phyloP scores from a whole-genome alignment of 352 stramenopile species.

The Phytophthora kernoviae region DNA sequence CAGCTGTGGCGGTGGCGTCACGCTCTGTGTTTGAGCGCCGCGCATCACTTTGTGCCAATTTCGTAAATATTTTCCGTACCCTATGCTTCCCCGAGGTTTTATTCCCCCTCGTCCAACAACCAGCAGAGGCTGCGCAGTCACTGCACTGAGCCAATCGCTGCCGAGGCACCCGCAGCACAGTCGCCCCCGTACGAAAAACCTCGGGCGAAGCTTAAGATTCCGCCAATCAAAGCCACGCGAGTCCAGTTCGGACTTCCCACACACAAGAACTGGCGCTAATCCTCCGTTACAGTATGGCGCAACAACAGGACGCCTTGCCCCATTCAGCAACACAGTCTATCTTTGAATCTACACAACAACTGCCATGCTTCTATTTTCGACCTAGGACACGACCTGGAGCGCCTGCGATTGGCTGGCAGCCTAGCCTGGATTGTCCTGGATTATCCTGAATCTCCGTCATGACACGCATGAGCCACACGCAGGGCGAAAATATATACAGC shows the following conservation, averaged over 20 bases:
- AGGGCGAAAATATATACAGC: conserved; percentile 16
- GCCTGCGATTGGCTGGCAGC: too few relatives aligned
- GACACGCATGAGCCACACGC: too few relatives aligned
- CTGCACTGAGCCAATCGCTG: not conserved
- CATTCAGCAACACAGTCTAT: not conserved
- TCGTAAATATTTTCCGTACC: not conserved
- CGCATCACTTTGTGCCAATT: not conserved
- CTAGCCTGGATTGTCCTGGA: too few relatives aligned
- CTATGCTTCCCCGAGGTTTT: not conserved
- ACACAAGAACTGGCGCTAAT: not conserved
- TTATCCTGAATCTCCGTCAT: too few relatives aligned
- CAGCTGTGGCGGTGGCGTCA: too few relatives aligned
- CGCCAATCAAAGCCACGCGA: not conserved
- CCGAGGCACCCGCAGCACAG: too few relatives aligned
- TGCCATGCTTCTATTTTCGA: too few relatives aligned
- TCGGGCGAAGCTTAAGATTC: not conserved
- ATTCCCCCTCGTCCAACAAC: not conserved
- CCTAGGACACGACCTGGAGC: too few relatives aligned
- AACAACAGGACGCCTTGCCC: not conserved
- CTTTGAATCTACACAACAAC: not conserved
- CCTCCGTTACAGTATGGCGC: not conserved
- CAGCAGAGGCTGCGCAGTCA: too few relatives aligned
- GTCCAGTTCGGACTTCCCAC: not conserved
- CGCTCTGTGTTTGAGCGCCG: not conserved
- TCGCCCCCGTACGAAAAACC: not conserved